These are phyloP conservation scores for Backusella westeae DNA, from an alignment of 192 early-diverging fungal species.

Conservation along the genomic window DNA sequence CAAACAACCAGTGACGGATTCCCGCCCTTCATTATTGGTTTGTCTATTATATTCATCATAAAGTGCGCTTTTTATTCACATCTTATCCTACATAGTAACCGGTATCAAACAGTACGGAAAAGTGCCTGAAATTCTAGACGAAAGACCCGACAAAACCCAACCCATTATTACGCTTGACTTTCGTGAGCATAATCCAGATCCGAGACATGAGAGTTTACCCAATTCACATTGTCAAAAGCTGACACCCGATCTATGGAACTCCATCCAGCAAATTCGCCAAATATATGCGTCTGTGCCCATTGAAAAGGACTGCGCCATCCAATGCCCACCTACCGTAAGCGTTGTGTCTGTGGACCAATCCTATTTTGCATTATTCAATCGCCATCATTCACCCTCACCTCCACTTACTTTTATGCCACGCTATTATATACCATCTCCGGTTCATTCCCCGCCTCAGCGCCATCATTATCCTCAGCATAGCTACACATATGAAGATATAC, in stretches of 20 bases:
- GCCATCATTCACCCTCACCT: not conserved
- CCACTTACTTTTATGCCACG: not conserved
- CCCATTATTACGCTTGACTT: not conserved
- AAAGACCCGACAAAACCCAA: not conserved
- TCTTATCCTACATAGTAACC: not conserved
- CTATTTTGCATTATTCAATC: not conserved
- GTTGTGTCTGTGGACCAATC: not conserved
- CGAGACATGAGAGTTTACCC: not conserved
- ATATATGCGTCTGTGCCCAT: not conserved
- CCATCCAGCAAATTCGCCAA: not conserved
- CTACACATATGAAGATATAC: not conserved
- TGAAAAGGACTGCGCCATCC: not conserved
- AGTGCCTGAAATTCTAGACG: not conserved
- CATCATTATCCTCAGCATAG: not conserved
- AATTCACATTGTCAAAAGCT: not conserved
- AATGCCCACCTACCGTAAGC: not conserved
- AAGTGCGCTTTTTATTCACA: not conserved
- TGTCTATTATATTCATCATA: not conserved
- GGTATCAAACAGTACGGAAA: not conserved
- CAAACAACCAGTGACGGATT: not conserved
- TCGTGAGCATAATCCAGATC: constrained; percentile 2
- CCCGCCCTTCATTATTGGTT: not conserved
- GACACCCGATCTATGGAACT: not conserved
- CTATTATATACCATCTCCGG: not conserved
- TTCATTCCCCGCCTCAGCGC: not conserved